These are phyloP conservation scores for Cyberlindnera veronae DNA, from an alignment of 805 yeast genomes.

Conservation along the genomic window DNA sequence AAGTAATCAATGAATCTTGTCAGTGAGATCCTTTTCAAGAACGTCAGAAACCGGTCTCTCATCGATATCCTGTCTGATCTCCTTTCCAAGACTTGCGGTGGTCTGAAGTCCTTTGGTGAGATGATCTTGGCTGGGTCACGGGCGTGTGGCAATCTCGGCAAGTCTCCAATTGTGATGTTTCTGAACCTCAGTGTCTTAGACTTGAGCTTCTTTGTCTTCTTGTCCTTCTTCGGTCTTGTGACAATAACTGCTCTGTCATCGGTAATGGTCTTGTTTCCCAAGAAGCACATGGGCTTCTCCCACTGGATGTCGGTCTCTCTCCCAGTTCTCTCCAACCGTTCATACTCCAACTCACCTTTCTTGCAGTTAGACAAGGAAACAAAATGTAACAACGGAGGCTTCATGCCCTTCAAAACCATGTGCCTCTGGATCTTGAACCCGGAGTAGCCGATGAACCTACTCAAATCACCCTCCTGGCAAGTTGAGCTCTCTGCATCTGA, in stretches of 20 bases:
- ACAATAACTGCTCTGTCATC: conserved; percentile 5
- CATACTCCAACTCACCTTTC: conserved; percentile 45
- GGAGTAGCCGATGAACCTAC: conserved; percentile 34
- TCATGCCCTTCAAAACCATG: conserved; percentile 37
- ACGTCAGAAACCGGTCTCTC: conserved; percentile 9
- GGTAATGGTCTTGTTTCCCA: conserved; percentile 21
- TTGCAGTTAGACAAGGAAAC: conserved; percentile 49
- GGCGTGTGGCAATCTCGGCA: conserved; percentile 15
- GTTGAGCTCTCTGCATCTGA: neutral
- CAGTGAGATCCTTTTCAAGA: conserved; percentile 12
- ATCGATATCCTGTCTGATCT: neutral
- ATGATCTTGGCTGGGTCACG: neutral
- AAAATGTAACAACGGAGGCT: conserved; percentile 39
- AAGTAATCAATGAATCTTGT: conserved; percentile 20
- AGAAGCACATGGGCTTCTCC: conserved; percentile 44
- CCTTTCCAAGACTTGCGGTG: conserved; percentile 5
- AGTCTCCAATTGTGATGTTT: conserved; percentile 3
- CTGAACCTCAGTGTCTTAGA: neutral
- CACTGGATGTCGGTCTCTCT: conserved; percentile 44
- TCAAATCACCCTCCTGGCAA: conserved; percentile 3
- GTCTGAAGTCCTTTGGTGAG: too few species aligned
- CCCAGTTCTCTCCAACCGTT: conserved; percentile 32
- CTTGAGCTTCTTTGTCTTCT: neutral
- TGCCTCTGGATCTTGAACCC: conserved; percentile 56
- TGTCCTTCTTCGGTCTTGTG: neutral